A percentile compares a stretch with the other conserved stretches of the same genome.
Conservation (phyloP, 75 land plant genomes). For the Isoetes taiwanensis region DNA sequence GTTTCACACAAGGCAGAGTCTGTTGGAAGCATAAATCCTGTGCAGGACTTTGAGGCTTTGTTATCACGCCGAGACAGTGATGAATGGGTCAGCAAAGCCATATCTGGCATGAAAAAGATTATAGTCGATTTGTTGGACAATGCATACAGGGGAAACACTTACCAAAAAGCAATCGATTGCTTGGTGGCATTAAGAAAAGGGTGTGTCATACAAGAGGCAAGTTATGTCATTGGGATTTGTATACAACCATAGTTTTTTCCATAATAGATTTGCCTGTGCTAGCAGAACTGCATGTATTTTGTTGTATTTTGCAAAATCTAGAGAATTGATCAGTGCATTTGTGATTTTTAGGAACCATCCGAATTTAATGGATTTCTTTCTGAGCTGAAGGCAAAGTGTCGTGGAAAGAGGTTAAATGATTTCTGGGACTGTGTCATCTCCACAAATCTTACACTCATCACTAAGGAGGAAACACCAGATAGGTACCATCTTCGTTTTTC, state of each 20-base stretch:
- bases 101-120: conserved; percentile 54
- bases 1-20: conserved; percentile 32
- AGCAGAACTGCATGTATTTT: neutral
- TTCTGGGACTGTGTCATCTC: conserved; percentile 32
- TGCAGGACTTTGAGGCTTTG: conserved; percentile 87
- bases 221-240: neutral
- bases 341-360: conserved; percentile 32
- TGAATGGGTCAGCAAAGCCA: conserved; percentile 70
- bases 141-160: conserved; percentile 49
- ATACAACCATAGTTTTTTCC: neutral
- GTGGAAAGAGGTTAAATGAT: conserved; percentile 24
- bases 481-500: conserved; percentile 21
- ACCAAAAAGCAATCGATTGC: conserved; percentile 61
- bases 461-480: conserved; percentile 40
- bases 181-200: conserved; percentile 70
- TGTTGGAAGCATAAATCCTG: conserved; percentile 56
- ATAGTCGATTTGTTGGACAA: conserved; percentile 52
- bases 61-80: conserved; percentile 64
- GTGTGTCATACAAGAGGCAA: conserved; percentile 79
- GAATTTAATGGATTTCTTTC: conserved; percentile 39
- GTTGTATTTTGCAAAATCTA: neutral
- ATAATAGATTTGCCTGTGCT: neutral
- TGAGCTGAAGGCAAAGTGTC: conserved; percentile 24
- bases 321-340: neutral
- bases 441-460: conserved; percentile 31